phyloP scores from a whole-genome alignment of 768 basidiomycete genomes.

The Coprinopsis cinerea region DNA sequence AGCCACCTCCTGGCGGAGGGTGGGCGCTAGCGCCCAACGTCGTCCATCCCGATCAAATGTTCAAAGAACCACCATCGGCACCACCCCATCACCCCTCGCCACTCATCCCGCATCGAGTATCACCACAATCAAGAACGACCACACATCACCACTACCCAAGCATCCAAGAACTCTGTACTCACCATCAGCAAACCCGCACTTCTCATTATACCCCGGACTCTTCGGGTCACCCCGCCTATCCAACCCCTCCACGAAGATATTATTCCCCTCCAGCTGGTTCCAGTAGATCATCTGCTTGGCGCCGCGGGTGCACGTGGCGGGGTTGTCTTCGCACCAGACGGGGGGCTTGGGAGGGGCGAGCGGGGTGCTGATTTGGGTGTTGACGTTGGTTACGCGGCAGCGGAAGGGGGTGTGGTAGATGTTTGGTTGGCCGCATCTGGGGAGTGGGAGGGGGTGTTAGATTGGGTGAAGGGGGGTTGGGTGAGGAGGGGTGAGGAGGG shows the following conservation, averaged over 20 bases:
- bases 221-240: constrained; percentile 34
- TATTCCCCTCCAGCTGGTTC: constrained; percentile 45
- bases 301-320: constrained; percentile 36
- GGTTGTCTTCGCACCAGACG: constrained; percentile 47
- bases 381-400: constrained; percentile 44
- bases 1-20: too few relatives aligned
- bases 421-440: constrained; percentile 49
- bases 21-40: too few relatives aligned
- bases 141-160: not conserved
- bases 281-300: constrained; percentile 54
- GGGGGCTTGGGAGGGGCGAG: constrained; percentile 39
- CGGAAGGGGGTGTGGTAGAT: constrained; percentile 43
- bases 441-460: not conserved
- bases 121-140: not conserved
- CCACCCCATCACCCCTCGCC: too few relatives aligned
- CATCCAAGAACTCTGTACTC: constrained; percentile 10
- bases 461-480: too few relatives aligned
- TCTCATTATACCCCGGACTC: constrained; percentile 44
- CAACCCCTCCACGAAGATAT: constrained; percentile 36
- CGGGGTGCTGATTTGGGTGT: constrained; percentile 29
- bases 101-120: too few relatives aligned
- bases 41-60: too few relatives aligned
- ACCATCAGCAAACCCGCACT: constrained; percentile 45
- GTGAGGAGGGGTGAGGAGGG: not conserved
- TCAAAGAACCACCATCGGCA: too few relatives aligned